These are phyloP conservation scores for Coprinopsis cinerea DNA, from an alignment of 768 basidiomycete species.

Conservation along the genomic window DNA sequence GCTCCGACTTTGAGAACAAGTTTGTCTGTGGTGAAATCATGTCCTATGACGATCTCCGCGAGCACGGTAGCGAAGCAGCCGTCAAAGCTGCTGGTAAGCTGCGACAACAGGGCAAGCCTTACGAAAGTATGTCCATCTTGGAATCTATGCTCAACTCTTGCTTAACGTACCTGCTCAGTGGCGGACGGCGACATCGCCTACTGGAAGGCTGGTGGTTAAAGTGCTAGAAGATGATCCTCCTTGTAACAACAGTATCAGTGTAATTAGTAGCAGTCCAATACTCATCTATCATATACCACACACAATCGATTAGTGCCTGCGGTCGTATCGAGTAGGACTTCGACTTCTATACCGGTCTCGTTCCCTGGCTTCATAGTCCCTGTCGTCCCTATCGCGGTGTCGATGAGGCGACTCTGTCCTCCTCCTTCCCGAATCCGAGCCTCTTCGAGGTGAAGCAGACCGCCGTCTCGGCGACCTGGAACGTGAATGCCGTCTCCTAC, in stretches of 20 bases:
- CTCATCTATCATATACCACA: background rate
- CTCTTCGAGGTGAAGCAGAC: background rate
- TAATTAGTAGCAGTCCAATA: background rate
- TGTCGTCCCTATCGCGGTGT: no score
- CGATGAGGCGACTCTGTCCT: background rate
- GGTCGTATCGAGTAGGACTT: background rate
- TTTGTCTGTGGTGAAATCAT: slow-evolving; percentile 98
- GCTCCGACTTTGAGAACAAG: slow-evolving; percentile 96
- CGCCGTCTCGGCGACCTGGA: slow-evolving; percentile 21
- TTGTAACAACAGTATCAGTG: slow-evolving; percentile 45
- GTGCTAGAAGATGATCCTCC: slow-evolving; percentile 29
- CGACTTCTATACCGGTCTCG: background rate
- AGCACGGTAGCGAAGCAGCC: slow-evolving; percentile 82
- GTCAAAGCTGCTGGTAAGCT: slow-evolving; percentile 96
- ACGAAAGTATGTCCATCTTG: slow-evolving; percentile 89
- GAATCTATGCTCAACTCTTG: no score
- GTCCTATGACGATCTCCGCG: slow-evolving; percentile 84
- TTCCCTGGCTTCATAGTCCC: no score
- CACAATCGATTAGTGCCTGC: background rate
- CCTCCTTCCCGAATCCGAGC: background rate
- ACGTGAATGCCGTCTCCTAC: slow-evolving; percentile 16
- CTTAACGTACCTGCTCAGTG: no score
- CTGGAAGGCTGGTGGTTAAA: slow-evolving; percentile 67
- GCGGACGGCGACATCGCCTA: slow-evolving; percentile 86
- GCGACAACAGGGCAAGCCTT: slow-evolving; percentile 94